Percentiles rank a stretch among this genome's conserved stretches.
These are phyloP conservation scores for Penicillium aurantiogriseum DNA, from an alignment of 2,329 filamentous ascomycete species.

Conservation along the genomic window DNA sequence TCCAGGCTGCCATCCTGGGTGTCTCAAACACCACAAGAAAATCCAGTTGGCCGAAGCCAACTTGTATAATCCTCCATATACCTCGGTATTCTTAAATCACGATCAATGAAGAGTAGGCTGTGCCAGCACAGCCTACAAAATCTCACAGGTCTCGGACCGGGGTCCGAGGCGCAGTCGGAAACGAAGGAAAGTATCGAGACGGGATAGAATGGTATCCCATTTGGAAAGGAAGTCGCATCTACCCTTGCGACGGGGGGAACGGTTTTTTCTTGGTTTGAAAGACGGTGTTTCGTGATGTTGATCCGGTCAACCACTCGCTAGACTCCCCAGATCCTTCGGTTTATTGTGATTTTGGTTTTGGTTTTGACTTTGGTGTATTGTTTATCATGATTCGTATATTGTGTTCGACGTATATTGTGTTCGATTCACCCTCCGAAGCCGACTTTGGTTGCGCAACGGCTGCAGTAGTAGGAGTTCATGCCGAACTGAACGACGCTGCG, in stretches of 20 bases:
- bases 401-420: neutral
- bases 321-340: neutral
- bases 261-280: neutral
- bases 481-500: constrained; percentile 46
- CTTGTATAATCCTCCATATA: neutral
- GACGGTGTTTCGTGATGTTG: neutral
- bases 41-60: neutral
- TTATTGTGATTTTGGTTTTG: neutral
- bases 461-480: constrained; percentile 52
- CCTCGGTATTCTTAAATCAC: neutral
- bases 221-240: neutral
- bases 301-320: neutral
- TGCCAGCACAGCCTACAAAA: neutral
- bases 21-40: neutral
- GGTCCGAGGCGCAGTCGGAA: neutral
- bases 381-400: neutral
- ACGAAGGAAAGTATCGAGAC: neutral
- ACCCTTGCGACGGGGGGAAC: neutral
- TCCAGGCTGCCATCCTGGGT: neutral
- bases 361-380: neutral
- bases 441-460: constrained; percentile 46
- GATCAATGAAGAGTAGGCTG: neutral
- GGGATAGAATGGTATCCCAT: neutral
- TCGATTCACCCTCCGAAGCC: constrained; percentile 42
- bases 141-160: neutral